These are phyloP conservation scores for Taphrina confusa DNA, from an alignment of 1,139 yeast genomes.

Conservation along the genomic window DNA sequence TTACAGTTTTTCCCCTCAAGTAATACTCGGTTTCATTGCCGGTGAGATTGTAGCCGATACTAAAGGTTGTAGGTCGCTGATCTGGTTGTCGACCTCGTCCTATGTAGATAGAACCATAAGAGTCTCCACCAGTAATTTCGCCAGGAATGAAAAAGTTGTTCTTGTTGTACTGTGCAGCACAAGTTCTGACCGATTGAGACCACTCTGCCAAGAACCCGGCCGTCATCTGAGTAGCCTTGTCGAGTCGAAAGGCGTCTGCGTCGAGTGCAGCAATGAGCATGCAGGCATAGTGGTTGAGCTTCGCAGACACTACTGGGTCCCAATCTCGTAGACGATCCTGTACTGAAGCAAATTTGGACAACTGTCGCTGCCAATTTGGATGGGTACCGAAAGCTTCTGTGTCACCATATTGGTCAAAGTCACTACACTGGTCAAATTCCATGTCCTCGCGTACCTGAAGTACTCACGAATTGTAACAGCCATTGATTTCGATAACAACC, in stretches of 20 bases:
- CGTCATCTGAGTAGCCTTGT: constrained; percentile 38
- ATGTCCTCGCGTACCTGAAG: not conserved
- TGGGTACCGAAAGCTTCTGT: constrained; percentile 37
- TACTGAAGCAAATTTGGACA: constrained; percentile 38
- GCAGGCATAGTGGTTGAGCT: constrained; percentile 35
- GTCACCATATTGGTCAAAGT: constrained; percentile 38
- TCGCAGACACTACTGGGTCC: constrained; percentile 34
- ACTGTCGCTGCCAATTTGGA: constrained; percentile 37
- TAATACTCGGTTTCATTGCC: constrained; percentile 28
- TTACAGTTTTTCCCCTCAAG: constrained; percentile 12
- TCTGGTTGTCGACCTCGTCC: constrained; percentile 38
- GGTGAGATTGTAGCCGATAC: constrained; percentile 28
- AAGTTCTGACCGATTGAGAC: constrained; percentile 32
- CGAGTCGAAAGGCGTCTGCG: constrained; percentile 38
- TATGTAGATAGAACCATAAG: constrained; percentile 35
- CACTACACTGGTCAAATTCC: not conserved
- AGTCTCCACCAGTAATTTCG: constrained; percentile 37
- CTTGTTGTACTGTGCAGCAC: constrained; percentile 34
- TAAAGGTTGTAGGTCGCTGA: constrained; percentile 25
- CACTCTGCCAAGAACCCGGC: constrained; percentile 36
- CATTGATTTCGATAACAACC: constrained; percentile 22
- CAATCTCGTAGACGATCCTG: constrained; percentile 39
- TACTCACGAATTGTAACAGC: constrained; percentile 35
- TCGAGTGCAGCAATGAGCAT: constrained; percentile 35
- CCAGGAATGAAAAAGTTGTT: constrained; percentile 37